Conservation (phyloP, 306 rosid species). For the Prosopis cineraria region DNA sequence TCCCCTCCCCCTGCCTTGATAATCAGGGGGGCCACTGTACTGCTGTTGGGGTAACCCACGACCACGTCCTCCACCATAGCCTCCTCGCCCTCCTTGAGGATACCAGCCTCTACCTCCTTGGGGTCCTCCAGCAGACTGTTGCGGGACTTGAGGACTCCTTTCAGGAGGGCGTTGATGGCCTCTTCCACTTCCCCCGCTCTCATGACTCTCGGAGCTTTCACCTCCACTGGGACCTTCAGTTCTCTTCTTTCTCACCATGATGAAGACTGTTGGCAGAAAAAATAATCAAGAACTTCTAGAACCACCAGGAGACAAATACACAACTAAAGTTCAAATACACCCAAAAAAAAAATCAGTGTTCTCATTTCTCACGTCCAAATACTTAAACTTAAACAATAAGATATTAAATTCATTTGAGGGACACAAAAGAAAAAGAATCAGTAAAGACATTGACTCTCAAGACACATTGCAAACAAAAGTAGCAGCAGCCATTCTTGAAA, state of each 20-base stretch:
- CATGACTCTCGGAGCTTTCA: constrained; percentile 64
- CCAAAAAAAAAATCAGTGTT: not conserved
- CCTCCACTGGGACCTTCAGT: constrained; percentile 65
- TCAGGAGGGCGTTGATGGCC: constrained; percentile 60
- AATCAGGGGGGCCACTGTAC: constrained; percentile 61
- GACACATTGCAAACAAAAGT: constrained; percentile 29
- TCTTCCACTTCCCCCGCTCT: constrained; percentile 43
- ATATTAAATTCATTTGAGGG: not conserved
- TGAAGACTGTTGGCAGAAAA: constrained; percentile 33
- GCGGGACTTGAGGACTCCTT: constrained; percentile 56
- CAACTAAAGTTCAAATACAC: not conserved
- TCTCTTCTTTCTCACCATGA: constrained; percentile 81
- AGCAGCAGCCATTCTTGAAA: not conserved
- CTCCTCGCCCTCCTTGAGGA: constrained; percentile 74
- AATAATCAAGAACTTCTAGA: not conserved
- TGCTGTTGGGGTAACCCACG: constrained; percentile 72
- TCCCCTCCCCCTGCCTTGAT: constrained; percentile 89
- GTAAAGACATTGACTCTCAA: not conserved
- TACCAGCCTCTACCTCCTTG: constrained; percentile 76
- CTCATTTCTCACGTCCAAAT: not conserved
- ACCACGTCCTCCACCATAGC: constrained; percentile 53
- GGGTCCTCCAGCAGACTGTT: constrained; percentile 50
- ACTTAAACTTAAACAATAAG: not conserved
- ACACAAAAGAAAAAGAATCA: not conserved
- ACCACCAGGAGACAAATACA: not conserved